Percentiles rank a stretch among this genome's conserved stretches.
These are phyloP conservation scores for Lycium ferocissimum DNA, from an alignment of 257 asterid genomes.

Conservation along the genomic window DNA sequence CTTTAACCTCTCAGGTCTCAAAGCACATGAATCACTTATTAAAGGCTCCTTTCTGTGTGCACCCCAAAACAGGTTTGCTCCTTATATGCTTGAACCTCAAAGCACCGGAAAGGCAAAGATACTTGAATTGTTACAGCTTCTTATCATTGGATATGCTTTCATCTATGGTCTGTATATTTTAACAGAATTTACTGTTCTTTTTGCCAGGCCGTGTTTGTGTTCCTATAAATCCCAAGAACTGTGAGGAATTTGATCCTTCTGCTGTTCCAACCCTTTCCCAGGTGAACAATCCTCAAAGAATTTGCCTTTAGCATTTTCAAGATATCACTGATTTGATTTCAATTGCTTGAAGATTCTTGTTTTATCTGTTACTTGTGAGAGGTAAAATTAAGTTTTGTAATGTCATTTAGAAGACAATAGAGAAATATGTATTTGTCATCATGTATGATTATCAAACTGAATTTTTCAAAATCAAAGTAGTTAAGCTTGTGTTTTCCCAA, in stretches of 20 bases:
- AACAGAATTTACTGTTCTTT: background rate
- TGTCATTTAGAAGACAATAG: background rate
- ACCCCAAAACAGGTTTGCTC: conserved; percentile 83
- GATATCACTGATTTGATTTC: background rate
- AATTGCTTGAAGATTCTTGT: conserved; percentile 11
- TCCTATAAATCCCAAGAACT: conserved; percentile 82
- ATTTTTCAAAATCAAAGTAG: background rate
- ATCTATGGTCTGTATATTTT: background rate
- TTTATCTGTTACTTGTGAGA: background rate
- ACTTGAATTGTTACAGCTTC: conserved; percentile 25
- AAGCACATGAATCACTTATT: conserved; percentile 90
- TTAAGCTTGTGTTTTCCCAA: background rate
- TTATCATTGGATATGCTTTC: conserved; percentile 6
- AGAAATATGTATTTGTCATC: background rate
- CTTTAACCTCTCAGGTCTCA: conserved; percentile 67
- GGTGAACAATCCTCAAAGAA: conserved; percentile 40
- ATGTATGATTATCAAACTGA: background rate
- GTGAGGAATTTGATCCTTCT: conserved; percentile 88
- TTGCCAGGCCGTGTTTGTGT: conserved; percentile 84
- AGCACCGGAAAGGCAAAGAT: background rate
- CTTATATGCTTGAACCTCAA: conserved; percentile 11
- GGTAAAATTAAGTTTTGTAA: background rate
- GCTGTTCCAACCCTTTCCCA: conserved; percentile 82
- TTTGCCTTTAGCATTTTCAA: conserved; percentile 10
- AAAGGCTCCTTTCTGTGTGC: conserved; percentile 92